phyloP scores from a whole-genome alignment of 257 asterid species.

The Anisodus acutangulus region DNA sequence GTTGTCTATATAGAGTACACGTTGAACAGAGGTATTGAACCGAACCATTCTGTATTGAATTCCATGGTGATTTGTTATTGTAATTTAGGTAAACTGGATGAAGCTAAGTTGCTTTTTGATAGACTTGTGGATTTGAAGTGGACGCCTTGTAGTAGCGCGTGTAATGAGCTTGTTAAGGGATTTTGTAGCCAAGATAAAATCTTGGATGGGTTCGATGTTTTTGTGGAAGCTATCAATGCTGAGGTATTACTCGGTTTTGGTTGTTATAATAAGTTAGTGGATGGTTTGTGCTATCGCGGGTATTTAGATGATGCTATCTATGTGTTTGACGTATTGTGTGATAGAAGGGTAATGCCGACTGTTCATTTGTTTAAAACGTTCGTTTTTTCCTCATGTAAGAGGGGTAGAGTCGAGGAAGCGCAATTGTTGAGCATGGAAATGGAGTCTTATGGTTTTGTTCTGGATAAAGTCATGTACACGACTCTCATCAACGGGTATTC shows the following conservation, averaged over 20 bases:
- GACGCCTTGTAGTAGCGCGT: constrained; percentile 45
- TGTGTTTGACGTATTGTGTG: constrained; percentile 50
- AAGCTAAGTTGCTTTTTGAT: constrained; percentile 48
- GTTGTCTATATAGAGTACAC: constrained; percentile 39
- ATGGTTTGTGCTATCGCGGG: constrained; percentile 50
- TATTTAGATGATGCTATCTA: constrained; percentile 53
- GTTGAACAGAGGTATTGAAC: constrained; percentile 44
- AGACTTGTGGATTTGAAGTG: constrained; percentile 36
- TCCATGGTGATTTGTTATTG: constrained; percentile 60
- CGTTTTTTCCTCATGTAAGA: constrained; percentile 49
- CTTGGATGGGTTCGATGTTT: constrained; percentile 54
- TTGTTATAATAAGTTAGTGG: constrained; percentile 57
- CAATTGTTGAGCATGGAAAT: constrained; percentile 51
- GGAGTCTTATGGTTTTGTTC: constrained; percentile 54
- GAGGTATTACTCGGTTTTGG: constrained; percentile 38
- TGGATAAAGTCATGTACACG: constrained; percentile 57
- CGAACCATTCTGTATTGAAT: constrained; percentile 45
- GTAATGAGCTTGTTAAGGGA: constrained; percentile 49
- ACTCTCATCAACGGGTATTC: constrained; percentile 57
- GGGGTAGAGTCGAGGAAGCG: constrained; percentile 61
- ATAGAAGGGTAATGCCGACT: constrained; percentile 50
- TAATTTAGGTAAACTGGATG: constrained; percentile 56
- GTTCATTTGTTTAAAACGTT: constrained; percentile 55
- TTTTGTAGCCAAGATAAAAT: constrained; percentile 42
- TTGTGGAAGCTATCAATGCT: constrained; percentile 39